Conservation (phyloP, 2,329 filamentous ascomycete genomes). For the Xylaria sp. region DNA sequence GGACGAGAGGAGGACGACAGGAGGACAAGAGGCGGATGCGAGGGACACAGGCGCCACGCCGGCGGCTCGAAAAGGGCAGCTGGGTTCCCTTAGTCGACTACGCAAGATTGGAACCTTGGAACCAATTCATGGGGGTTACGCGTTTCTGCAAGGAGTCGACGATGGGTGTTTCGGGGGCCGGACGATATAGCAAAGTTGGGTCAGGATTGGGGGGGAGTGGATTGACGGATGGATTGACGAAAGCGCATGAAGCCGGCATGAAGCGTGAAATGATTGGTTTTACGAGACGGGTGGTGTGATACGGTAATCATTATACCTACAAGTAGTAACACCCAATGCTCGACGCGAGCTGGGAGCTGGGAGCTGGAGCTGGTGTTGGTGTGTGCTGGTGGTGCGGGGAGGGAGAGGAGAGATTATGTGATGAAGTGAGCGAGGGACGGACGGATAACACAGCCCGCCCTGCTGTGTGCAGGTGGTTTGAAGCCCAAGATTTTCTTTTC, state of each 20-base stretch:
- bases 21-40: not conserved
- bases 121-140: slow-evolving; percentile 11
- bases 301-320: slow-evolving; percentile 14
- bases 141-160: slow-evolving; percentile 20
- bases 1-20: not conserved
- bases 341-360: slow-evolving; percentile 8
- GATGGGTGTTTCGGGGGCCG: slow-evolving; percentile 26
- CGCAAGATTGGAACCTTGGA: too few relatives aligned
- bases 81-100: too few relatives aligned
- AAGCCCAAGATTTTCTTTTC: slow-evolving; percentile 6
- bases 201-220: not conserved
- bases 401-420: not conserved
- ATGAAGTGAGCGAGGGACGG: not conserved
- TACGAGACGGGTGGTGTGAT: slow-evolving; percentile 12
- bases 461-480: not conserved
- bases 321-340: too few relatives aligned
- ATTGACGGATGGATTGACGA: slow-evolving; percentile 16
- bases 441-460: too few relatives aligned
- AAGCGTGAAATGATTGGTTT: slow-evolving; percentile 23
- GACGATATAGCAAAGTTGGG: slow-evolving; percentile 7
- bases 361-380: too few relatives aligned
- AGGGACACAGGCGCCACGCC: not conserved
- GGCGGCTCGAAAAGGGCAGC: too few relatives aligned
- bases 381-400: slow-evolving; percentile 9
- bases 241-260: slow-evolving; percentile 12